Conservation (phyloP, 75 land plant genomes). For the Pinus tabuliformis region DNA sequence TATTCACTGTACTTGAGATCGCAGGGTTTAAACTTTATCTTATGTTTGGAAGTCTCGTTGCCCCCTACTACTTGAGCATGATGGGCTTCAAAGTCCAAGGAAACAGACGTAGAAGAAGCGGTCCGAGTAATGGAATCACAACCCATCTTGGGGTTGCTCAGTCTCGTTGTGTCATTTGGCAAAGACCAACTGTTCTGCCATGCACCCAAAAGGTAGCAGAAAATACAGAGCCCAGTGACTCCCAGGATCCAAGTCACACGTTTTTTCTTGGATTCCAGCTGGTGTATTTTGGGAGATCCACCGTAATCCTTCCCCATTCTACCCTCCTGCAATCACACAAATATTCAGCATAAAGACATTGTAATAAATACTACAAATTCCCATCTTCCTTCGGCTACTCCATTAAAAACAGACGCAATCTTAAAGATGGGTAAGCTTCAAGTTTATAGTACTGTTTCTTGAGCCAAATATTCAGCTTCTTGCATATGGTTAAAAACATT, state of each 20-base stretch:
- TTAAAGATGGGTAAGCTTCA: too few relatives aligned
- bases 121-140: too few relatives aligned
- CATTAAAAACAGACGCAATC: too few relatives aligned
- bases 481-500: too few relatives aligned
- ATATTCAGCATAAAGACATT: too few relatives aligned
- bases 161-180: too few relatives aligned
- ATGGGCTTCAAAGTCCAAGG: constrained; percentile 64
- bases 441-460: too few relatives aligned
- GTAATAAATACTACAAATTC: too few relatives aligned
- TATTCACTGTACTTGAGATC: constrained; percentile 57
- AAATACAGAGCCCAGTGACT: constrained; percentile 60
- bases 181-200: constrained; percentile 53
- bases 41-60: constrained; percentile 7
- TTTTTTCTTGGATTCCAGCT: constrained; percentile 33
- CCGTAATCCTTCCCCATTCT: constrained; percentile 55
- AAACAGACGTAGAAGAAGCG: constrained; percentile 3
- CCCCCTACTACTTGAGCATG: constrained; percentile 26
- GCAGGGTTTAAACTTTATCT: constrained; percentile 26
- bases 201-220: constrained; percentile 78
- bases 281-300: constrained; percentile 64
- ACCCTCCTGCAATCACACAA: neutral
- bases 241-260: constrained; percentile 57
- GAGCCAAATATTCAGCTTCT: too few relatives aligned
- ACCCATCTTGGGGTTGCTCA: too few relatives aligned
- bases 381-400: too few relatives aligned